phyloP scores from a whole-genome alignment of 2,329 filamentous ascomycete species.

The Ustilaginoidea virens region DNA sequence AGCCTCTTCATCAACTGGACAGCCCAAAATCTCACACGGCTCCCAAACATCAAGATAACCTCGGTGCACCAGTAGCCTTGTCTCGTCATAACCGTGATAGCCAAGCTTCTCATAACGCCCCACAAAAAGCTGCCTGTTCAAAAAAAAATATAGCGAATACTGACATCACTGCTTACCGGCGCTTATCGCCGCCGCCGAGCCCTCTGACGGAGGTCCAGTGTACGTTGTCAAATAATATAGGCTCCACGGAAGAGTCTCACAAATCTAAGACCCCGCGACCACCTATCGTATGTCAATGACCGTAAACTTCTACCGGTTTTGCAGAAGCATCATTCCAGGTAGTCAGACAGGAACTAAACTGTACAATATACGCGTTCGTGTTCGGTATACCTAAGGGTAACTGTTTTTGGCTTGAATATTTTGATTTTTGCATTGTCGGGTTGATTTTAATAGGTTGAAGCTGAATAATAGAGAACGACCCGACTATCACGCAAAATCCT shows the following conservation, averaged over 20 bases:
- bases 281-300: constrained; percentile 8
- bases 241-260: constrained; percentile 1
- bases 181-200: constrained; percentile 13
- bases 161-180: constrained; percentile 8
- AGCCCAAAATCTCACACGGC: too few species aligned
- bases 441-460: too few species aligned
- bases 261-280: constrained; percentile 1
- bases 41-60: too few species aligned
- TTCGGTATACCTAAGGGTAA: too few species aligned
- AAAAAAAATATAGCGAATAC: constrained; percentile 5
- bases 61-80: too few species aligned
- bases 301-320: constrained; percentile 25
- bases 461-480: too few species aligned
- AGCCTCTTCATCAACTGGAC: too few species aligned
- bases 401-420: too few species aligned
- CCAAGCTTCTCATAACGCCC: too few species aligned
- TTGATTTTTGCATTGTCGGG: too few species aligned
- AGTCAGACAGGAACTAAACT: background rate
- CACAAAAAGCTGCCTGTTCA: too few species aligned
- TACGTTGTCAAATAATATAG: constrained; percentile 4
- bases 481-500: constrained; percentile 1
- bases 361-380: background rate
- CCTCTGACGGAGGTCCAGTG: constrained; percentile 8
- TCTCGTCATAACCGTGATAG: too few species aligned
- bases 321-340: constrained; percentile 10